phyloP scores from a whole-genome alignment of 2,329 filamentous ascomycete species.

The Colletotrichum godetiae region DNA sequence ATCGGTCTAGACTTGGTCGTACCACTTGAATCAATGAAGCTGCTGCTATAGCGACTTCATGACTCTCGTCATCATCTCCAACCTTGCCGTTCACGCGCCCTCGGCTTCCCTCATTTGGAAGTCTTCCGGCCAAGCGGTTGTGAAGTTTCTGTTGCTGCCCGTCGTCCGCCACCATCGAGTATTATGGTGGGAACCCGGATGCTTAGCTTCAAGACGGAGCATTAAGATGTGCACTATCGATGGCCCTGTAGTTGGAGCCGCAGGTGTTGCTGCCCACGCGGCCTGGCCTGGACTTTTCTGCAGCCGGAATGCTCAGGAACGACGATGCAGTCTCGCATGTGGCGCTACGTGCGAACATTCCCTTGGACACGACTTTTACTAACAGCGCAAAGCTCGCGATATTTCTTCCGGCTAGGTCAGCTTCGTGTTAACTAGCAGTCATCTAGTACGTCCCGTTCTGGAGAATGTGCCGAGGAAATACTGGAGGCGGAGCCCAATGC shows the following conservation, averaged over 20 bases:
- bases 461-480: neutral
- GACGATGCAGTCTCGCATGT: neutral
- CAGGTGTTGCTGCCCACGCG: neutral
- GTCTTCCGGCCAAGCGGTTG: neutral
- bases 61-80: neutral
- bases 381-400: neutral
- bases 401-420: neutral
- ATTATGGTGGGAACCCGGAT: neutral
- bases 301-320: neutral
- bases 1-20: neutral
- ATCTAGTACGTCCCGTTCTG: neutral
- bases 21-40: neutral
- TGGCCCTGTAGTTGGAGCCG: neutral
- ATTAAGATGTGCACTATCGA: neutral
- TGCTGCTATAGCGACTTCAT: neutral
- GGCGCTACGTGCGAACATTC: neutral
- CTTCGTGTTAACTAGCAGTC: neutral
- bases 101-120: neutral
- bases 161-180: neutral
- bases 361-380: neutral
- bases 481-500: constrained; percentile 12
- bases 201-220: constrained; percentile 13
- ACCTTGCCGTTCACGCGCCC: neutral
- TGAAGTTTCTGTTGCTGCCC: neutral
- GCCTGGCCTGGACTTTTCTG: neutral